Conservation (phyloP, 768 basidiomycete species). For the Pisolithus microcarpus region DNA sequence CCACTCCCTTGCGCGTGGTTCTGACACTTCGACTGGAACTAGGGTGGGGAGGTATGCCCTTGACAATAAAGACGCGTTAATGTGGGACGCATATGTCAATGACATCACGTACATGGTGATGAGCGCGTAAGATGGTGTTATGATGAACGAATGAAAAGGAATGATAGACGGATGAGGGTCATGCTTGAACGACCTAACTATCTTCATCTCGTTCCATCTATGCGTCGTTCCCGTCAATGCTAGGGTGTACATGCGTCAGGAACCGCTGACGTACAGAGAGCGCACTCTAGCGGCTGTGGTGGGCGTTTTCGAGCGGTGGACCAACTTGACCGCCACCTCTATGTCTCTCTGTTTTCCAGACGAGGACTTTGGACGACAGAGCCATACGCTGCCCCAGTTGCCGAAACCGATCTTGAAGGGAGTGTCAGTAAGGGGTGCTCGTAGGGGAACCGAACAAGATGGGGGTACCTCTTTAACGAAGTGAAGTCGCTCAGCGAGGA, state of each 20-base stretch:
- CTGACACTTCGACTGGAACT: slow-evolving; percentile 83
- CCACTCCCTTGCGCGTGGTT: slow-evolving; percentile 71
- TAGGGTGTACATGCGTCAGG: not conserved
- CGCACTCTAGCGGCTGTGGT: slow-evolving; percentile 86
- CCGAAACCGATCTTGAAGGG: slow-evolving; percentile 73
- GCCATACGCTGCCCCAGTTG: slow-evolving; percentile 91
- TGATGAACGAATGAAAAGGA: slow-evolving; percentile 88
- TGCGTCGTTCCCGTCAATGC: not conserved
- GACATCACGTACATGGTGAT: slow-evolving; percentile 73
- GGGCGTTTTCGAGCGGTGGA: slow-evolving; percentile 72
- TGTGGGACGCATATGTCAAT: slow-evolving; percentile 2
- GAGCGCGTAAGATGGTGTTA: slow-evolving; percentile 83
- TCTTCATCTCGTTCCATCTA: slow-evolving; percentile 99
- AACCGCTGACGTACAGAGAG: slow-evolving; percentile 55
- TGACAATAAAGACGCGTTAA: slow-evolving; percentile 6
- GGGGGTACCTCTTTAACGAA: slow-evolving; percentile 65
- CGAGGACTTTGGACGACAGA: slow-evolving; percentile 55
- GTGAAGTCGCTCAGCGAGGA: slow-evolving; percentile 59
- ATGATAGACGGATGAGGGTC: slow-evolving; percentile 91
- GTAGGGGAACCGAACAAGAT: not conserved
- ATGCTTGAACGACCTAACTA: slow-evolving; percentile 74
- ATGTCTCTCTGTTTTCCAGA: slow-evolving; percentile 35
- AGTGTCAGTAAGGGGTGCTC: slow-evolving; percentile 2
- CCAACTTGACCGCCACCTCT: slow-evolving; percentile 87
- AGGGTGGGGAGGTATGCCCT: slow-evolving; percentile 86